These are phyloP conservation scores for Saxophila tyrrhenica DNA, from an alignment of 495 filamentous ascomycete species.

Conservation along the genomic window DNA sequence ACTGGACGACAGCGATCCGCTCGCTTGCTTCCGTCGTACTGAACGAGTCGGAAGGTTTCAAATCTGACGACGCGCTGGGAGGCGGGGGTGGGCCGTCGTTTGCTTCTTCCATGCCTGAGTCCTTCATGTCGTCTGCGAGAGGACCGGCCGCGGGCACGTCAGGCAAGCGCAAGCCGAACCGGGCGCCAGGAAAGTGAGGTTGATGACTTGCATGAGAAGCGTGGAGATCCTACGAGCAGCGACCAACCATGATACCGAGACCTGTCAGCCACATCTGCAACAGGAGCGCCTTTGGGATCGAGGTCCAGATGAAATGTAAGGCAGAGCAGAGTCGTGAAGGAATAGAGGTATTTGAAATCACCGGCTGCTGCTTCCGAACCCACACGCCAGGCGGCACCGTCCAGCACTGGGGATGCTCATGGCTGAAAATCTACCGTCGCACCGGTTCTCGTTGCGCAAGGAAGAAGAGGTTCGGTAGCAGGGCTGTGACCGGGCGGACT, in stretches of 20 bases:
- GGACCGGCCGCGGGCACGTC: background rate
- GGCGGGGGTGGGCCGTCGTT: background rate
- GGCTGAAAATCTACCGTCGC: background rate
- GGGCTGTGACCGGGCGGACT: background rate
- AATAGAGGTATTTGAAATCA: background rate
- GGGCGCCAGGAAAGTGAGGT: constrained; percentile 7
- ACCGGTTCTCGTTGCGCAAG: background rate
- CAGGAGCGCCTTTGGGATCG: background rate
- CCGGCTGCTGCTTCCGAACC: background rate
- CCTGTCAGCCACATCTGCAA: background rate
- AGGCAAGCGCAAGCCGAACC: constrained; percentile 13
- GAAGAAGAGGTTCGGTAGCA: background rate
- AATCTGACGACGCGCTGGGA: constrained; percentile 24
- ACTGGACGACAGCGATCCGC: constrained; percentile 59
- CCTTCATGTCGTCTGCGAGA: background rate
- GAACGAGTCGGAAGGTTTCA: constrained; percentile 33
- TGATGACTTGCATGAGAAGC: constrained; percentile 15
- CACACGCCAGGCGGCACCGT: too few species aligned
- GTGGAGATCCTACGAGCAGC: background rate
- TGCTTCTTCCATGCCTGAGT: background rate
- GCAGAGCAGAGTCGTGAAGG: background rate
- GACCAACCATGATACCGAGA: background rate
- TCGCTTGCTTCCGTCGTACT: constrained; percentile 32
- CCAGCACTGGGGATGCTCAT: background rate
- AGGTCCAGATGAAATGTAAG: background rate